These are phyloP conservation scores for Aschersonia sp. DNA, from an alignment of 2,329 filamentous ascomycete species.

Conservation along the genomic window DNA sequence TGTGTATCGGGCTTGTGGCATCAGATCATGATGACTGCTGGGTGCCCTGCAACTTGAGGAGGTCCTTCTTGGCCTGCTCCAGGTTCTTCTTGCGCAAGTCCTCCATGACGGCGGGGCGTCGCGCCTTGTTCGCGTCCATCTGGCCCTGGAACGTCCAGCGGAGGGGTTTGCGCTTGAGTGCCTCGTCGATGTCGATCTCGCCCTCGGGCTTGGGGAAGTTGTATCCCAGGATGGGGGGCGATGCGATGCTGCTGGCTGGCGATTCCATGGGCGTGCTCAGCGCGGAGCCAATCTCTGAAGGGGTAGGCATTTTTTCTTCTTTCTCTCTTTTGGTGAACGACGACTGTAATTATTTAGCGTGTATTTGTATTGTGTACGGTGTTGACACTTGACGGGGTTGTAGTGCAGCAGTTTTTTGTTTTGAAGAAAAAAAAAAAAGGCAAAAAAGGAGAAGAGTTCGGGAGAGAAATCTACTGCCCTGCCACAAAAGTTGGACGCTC, in stretches of 20 bases:
- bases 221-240: slow-evolving; percentile 14
- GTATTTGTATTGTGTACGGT: neutral
- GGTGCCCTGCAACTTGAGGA: slow-evolving; percentile 23
- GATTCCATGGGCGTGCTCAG: neutral
- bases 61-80: slow-evolving; percentile 30
- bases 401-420: no score
- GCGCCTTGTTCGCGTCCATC: slow-evolving; percentile 17
- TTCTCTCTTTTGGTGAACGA: no score
- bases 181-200: slow-evolving; percentile 25
- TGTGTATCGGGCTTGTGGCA: neutral
- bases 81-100: slow-evolving; percentile 24
- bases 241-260: slow-evolving; percentile 4
- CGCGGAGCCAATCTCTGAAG: neutral
- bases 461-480: neutral
- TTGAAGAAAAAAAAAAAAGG: no score
- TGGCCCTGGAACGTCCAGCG: slow-evolving; percentile 25
- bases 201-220: slow-evolving; percentile 24
- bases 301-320: neutral
- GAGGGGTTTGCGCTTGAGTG: slow-evolving; percentile 27
- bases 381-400: neutral
- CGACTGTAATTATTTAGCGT: neutral
- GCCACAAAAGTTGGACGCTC: neutral
- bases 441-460: neutral
- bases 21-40: neutral
- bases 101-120: slow-evolving; percentile 9